A percentile compares a stretch with the other conserved stretches of the same genome.
phyloP scores from a whole-genome alignment of 176 grass and related monocot species.

The Otatea glauca region DNA sequence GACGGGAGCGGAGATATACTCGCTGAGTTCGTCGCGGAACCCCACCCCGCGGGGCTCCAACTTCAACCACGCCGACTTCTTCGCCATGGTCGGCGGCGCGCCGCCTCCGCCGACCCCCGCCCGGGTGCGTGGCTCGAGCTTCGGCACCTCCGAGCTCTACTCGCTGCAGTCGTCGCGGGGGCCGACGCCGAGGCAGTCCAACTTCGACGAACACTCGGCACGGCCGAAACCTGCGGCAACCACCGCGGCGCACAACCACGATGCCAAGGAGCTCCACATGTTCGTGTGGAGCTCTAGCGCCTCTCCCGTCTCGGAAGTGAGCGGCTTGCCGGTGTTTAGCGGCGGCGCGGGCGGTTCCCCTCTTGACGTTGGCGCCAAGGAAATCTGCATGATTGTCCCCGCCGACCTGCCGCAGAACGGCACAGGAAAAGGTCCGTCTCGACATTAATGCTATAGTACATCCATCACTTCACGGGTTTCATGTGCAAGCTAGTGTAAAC shows the following conservation, averaged over 20 bases:
- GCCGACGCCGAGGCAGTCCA: conserved; percentile 77
- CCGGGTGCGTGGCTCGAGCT: conserved; percentile 61
- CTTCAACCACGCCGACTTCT: conserved; percentile 93
- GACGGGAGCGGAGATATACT: conserved; percentile 90
- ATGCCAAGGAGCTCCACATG: conserved; percentile 98
- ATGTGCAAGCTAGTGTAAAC: neutral
- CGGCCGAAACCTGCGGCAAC: neutral
- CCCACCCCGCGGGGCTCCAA: conserved; percentile 83
- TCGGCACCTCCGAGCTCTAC: conserved; percentile 67
- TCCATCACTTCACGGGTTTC: conserved; percentile 33
- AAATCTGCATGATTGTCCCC: conserved; percentile 86
- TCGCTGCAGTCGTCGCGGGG: conserved; percentile 75
- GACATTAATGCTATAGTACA: neutral
- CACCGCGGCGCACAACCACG: conserved; percentile 48
- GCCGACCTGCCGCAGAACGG: conserved; percentile 66
- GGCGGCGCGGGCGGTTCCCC: conserved; percentile 23
- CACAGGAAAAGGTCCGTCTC: conserved; percentile 64
- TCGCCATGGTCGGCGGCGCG: conserved; percentile 72
- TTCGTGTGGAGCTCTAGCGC: conserved; percentile 91
- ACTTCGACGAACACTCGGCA: conserved; percentile 70
- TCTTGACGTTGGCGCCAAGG: conserved; percentile 68
- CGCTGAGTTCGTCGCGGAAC: conserved; percentile 77
- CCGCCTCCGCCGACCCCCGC: conserved; percentile 41
- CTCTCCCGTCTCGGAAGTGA: conserved; percentile 86
- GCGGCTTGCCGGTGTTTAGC: conserved; percentile 66